These are phyloP conservation scores for Penicillium roqueforti DNA, from an alignment of 495 filamentous ascomycete genomes.

Conservation along the genomic window DNA sequence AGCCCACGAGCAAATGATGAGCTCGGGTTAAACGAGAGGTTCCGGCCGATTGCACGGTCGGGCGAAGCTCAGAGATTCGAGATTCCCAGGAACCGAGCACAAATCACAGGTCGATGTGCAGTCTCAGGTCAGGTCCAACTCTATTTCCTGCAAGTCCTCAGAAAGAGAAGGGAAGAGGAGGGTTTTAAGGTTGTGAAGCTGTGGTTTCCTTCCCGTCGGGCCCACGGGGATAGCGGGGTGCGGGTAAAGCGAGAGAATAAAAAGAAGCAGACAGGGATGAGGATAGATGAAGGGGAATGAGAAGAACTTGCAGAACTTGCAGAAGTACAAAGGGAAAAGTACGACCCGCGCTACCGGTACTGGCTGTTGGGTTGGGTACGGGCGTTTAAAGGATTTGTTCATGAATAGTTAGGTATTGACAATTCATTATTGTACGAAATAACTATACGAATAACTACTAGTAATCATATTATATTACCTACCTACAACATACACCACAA, in stretches of 20 bases:
- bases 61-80: not conserved
- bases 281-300: slow-evolving; percentile 6
- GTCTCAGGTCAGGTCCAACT: not conserved
- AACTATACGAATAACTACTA: no score
- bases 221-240: slow-evolving; percentile 1
- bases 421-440: no score
- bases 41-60: not conserved
- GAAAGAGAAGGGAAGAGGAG: not conserved
- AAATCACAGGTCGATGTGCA: not conserved
- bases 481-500: no score
- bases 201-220: slow-evolving; percentile 5
- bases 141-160: not conserved
- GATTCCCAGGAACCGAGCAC: not conserved
- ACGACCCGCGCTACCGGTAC: not conserved
- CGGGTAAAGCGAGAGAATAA: not conserved
- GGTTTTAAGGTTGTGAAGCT: slow-evolving; percentile 16
- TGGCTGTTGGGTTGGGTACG: no score
- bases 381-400: no score
- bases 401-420: not conserved
- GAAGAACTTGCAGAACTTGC: not conserved
- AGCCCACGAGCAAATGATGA: slow-evolving; percentile 9
- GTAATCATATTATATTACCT: not conserved
- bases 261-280: no score
- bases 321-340: slow-evolving; percentile 11
- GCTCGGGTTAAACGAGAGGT: not conserved